Evolutionary conservation across 1,284 basidiomycete genomes (phyloP), one percentile per base, ranked within the genome.

Genomic region (Moesziomyces globuligerus): DNA sequence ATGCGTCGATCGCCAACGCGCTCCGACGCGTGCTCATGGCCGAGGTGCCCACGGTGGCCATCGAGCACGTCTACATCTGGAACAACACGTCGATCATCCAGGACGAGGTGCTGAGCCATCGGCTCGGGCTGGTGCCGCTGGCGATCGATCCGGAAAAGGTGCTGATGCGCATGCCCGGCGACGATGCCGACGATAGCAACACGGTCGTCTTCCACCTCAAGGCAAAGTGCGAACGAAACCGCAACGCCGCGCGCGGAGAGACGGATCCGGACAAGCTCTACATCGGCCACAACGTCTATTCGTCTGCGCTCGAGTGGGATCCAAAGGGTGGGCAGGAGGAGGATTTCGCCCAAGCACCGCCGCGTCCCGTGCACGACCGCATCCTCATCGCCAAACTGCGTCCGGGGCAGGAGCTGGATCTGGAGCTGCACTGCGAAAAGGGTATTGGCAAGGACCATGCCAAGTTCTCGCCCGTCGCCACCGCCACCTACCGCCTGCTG

Each of bases 381-480:
- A 95, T 98, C 72, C 89, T 98, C 21, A 86, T 99, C 26, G 91
- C 91, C n/a, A 98, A 98, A 83, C 85, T 98, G 44, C 86, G 94
- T 40, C 95, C 95, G 0, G 95, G 94, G 5, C 91, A 94, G 81
- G 86, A 87, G 45, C 85, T 97, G 39, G 86, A 91, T 32, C 87
- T 94, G 84, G 92, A 97, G 81, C 81, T 96, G 60, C 94, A 98
- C 81, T 94, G 93, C 44, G 86, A 94, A 60, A 98, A 98, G 81
- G 92, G 94, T 7, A 88, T 93, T n/a, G 94, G 93, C 20, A 93
- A 92, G 76, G 93, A 95, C 75, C 96, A 99, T 80, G 94, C 96
- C 39, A 99, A 99, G 82, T 98, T 92, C 83, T 93, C 89, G 55
- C 93, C 96, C n/a, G 96, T 98, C 48, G 73, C 82, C 46, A 78